Evolutionary conservation across 495 filamentous ascomycete genomes (phyloP).

Genomic region (Geoglossum glabrum): DNA sequence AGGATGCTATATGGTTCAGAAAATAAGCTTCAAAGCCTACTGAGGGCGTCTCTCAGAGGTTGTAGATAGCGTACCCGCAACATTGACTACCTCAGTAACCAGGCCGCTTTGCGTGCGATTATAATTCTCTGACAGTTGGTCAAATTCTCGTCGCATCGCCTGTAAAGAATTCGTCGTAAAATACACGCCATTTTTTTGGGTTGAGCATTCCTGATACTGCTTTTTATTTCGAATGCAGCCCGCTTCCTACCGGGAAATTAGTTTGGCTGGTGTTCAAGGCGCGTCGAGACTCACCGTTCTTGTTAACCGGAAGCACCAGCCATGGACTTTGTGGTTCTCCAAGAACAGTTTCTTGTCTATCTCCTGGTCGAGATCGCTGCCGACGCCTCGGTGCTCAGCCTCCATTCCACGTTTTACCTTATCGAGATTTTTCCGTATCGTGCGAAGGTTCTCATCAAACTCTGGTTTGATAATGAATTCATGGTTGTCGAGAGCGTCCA

Average conservation of each 20-base stretch:
- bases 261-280: background rate
- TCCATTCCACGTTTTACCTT: slow-evolving; percentile 69
- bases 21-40: background rate
- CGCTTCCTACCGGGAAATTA: slow-evolving; percentile 35
- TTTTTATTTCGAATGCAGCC: slow-evolving; percentile 81
- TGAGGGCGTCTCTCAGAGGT: background rate
- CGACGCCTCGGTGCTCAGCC: slow-evolving; percentile 54
- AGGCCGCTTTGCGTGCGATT: slow-evolving; percentile 84
- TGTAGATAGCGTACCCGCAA: slow-evolving; percentile 28
- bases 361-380: slow-evolving; percentile 74
- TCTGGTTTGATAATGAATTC: slow-evolving; percentile 98
- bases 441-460: slow-evolving; percentile 75
- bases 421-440: slow-evolving; percentile 80
- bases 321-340: slow-evolving; percentile 87
- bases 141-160: slow-evolving; percentile 67
- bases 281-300: slow-evolving; percentile 26
- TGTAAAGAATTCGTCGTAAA: slow-evolving; percentile 85
- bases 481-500: slow-evolving; percentile 87
- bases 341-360: slow-evolving; percentile 96
- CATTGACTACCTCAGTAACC: slow-evolving; percentile 79
- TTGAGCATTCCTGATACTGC: slow-evolving; percentile 85
- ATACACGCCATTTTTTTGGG: slow-evolving; percentile 97
- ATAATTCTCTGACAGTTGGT: slow-evolving; percentile 88
- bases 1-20: slow-evolving; percentile 38
- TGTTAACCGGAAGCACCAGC: slow-evolving; percentile 92